These are phyloP conservation scores for Xeromyces bisporus DNA, from an alignment of 495 filamentous ascomycete genomes.

Conservation along the genomic window DNA sequence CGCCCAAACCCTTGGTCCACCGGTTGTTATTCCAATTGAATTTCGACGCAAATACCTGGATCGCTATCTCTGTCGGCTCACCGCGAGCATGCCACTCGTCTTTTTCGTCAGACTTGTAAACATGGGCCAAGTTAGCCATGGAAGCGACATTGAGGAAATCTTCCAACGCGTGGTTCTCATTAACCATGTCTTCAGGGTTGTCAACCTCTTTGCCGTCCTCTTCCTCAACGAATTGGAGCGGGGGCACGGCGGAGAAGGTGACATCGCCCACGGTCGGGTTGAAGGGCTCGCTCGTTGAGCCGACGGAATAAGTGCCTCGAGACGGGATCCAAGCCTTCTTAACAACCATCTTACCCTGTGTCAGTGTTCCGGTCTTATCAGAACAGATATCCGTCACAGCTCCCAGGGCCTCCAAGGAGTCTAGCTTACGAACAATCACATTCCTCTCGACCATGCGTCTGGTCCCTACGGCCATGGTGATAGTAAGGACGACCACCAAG, in stretches of 20 bases:
- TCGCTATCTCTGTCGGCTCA: constrained; percentile 45
- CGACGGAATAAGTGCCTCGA: constrained; percentile 36
- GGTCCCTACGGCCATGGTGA: constrained; percentile 45
- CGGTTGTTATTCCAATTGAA: constrained; percentile 36
- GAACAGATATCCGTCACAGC: constrained; percentile 42
- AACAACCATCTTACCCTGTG: constrained; percentile 50
- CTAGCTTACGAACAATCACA: constrained; percentile 39
- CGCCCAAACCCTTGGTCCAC: constrained; percentile 19
- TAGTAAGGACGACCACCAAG: constrained; percentile 46
- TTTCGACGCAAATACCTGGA: constrained; percentile 40
- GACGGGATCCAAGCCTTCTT: constrained; percentile 54
- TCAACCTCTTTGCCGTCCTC: constrained; percentile 5
- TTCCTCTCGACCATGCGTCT: constrained; percentile 43
- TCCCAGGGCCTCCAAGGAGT: constrained; percentile 40
- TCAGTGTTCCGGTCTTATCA: constrained; percentile 43
- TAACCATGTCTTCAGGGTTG: constrained; percentile 8
- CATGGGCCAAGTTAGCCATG: constrained; percentile 40
- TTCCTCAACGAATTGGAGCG: constrained; percentile 11
- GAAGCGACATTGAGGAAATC: constrained; percentile 37
- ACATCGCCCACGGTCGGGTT: constrained; percentile 31
- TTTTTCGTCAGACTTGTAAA: constrained; percentile 24
- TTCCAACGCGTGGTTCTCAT: constrained; percentile 10
- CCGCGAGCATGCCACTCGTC: constrained; percentile 35
- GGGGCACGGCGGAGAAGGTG: constrained; percentile 14
- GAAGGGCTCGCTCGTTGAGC: constrained; percentile 27